Evolutionary conservation across 306 rosid species (phyloP), one percentile per base, ranked within the genome.

Genomic region (Senna tora): DNA sequence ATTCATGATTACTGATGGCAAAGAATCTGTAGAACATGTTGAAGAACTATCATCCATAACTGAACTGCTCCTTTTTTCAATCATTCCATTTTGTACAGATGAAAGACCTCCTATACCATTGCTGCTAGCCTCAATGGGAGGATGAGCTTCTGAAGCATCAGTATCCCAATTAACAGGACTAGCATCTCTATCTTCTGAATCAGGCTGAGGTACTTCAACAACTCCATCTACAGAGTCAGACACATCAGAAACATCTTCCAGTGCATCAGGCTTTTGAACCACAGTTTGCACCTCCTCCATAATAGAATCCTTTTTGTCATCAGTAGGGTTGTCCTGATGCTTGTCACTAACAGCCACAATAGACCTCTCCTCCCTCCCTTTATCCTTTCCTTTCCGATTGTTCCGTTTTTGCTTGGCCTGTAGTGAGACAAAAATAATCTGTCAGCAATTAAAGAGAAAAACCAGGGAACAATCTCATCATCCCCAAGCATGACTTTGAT

Each of bases 21-120:
- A 83, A 5, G 99, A 95, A 80, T 95, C 99, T 7, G 96, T 85
- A 49, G 97, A 95, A 77, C 97, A 89, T 13, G 99, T 95, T 69
- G 97, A 95, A 71, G 99, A 95, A 83, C 96, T 95, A 81, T 95
- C 99, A 69, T 95, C 99, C 85, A 91, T 80, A 50, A 84, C 77
- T 16, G 81, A 85, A 60, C 80, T 47, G 70, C 83, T 80, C 85
- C 84, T 91, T 72, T 84, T 91, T 51, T 89, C 97, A 63, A 86
- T 78, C 43, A 79, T 69, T 67, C 86, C 96, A 65, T 90, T 88
- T 78, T 85, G 96, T 50, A 64, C 78, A 7, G 96, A 84, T 69
- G 89, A 87, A 14, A 78, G 76, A 79, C 89, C 72, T 65, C 73
- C 76, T 41, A 83, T 61, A 67, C 87, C 84, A 80, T 87, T 86